Base-by-base conservation (phyloP, 805 yeast genomes). In the Vanderwaltozyma tropicalis region DNA sequence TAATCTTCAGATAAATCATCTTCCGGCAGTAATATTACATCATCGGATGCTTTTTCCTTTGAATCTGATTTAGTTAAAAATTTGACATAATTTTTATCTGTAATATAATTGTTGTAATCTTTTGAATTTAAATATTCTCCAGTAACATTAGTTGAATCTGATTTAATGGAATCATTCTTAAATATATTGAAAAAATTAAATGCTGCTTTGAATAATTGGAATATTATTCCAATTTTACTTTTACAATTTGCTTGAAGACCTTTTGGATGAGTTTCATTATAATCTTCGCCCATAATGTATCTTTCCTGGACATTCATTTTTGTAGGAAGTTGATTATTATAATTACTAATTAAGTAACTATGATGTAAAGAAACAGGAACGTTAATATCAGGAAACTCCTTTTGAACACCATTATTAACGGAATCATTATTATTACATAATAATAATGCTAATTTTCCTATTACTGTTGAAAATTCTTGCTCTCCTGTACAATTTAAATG, bases 401-500 rank as follows among this genome's bases (percentile, higher is more conserved):
- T 52, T 28, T 54, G 50, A n/a, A 56, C 37, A 28, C 56, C 49
- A 18, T 49, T 48, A 20, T 44, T 40, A 31, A 41, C 39, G 3
- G 49, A 37, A 27, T 50, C 48, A 11, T 37, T 40, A n/a, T 52
- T 54, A 34, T 45, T 47, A 33, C 53, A 53, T 16, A 52, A 40
- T 27, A 52, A 27, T 25, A 49, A 32, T 13, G 56, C 50, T 10
- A 51, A 36, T 28, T 48, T 52, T 11, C 40, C 40, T 12, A 47
- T 41, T 8, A 49, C 51, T 16, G 36, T 40, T 10, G 52, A 46
- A 32, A 48, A 53, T 20, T 56, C 59, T 35, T 51, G 57, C 35
- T 54, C 58, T 4, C 59, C 60, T 2, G 55, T 53, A 31, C 51
- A 48, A 27, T 48, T 49, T 20, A 55, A 35, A 34, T 57, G 59